These are phyloP conservation scores for Cucurbita pepo DNA, from an alignment of 306 rosid genomes.

Conservation along the genomic window DNA sequence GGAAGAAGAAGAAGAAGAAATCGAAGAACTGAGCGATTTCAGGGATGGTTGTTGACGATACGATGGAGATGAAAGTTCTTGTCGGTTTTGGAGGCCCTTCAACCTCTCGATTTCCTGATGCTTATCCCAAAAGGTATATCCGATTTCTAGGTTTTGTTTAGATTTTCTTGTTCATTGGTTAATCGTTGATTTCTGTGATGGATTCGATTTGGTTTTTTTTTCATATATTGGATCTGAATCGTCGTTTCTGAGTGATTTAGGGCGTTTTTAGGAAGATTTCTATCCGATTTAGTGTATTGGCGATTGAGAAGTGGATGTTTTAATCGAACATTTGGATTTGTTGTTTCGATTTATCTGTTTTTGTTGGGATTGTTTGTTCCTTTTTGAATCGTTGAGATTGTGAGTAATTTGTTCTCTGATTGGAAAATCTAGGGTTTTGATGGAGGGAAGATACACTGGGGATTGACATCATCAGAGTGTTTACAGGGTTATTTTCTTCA, in stretches of 20 bases:
- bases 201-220: background rate
- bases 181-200: background rate
- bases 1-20: background rate
- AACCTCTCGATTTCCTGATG: conserved; percentile 56
- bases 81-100: conserved; percentile 37
- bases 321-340: background rate
- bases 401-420: conserved; percentile 22
- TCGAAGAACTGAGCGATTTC: background rate
- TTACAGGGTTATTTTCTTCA: conserved; percentile 51
- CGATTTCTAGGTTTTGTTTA: background rate
- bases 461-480: conserved; percentile 65
- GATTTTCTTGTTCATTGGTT: conserved; percentile 10
- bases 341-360: background rate
- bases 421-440: conserved; percentile 83
- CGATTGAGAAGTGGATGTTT: background rate
- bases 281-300: background rate
- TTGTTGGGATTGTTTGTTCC: background rate
- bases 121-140: conserved; percentile 26
- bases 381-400: background rate
- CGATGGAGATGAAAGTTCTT: conserved; percentile 41
- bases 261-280: background rate
- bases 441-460: conserved; percentile 97
- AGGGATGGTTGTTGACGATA: conserved; percentile 55
- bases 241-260: background rate
- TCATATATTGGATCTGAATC: background rate